Conservation (phyloP, 768 basidiomycete species). For the Russula lepida region DNA sequence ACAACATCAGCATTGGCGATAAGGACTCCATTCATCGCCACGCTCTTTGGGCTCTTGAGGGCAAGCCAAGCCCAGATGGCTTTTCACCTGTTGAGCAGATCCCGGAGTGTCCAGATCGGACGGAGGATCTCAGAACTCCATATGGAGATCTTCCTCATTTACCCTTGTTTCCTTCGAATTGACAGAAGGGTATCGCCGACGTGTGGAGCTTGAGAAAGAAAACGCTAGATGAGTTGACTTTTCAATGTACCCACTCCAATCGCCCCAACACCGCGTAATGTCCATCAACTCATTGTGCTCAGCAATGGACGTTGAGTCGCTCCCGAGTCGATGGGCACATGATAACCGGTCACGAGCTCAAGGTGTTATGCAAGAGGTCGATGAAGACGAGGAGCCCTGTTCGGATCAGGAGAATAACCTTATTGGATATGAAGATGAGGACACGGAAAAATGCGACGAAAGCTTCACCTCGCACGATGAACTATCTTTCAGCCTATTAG, state of each 20-base stretch:
- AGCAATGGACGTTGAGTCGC: conserved; percentile 58
- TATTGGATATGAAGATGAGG: conserved; percentile 63
- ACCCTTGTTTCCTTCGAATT: conserved; percentile 22
- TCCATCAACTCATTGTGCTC: conserved; percentile 62
- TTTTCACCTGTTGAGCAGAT: conserved; percentile 80
- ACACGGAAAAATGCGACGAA: conserved; percentile 63
- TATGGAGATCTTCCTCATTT: conserved; percentile 33
- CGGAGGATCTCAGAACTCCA: conserved; percentile 57
- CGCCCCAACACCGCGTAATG: conserved; percentile 38
- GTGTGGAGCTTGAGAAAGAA: conserved; percentile 47
- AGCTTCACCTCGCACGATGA: conserved; percentile 32
- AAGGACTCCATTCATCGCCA: conserved; percentile 73
- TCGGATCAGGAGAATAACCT: conserved; percentile 51
- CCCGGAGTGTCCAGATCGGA: conserved; percentile 56
- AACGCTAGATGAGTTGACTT: conserved; percentile 38
- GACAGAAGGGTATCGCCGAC: conserved; percentile 34
- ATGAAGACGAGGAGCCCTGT: conserved; percentile 30
- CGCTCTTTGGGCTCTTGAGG: conserved; percentile 83
- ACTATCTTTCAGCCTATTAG: conserved; percentile 26
- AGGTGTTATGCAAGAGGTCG: conserved; percentile 52
- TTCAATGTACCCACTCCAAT: conserved; percentile 41
- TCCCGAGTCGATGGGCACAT: conserved; percentile 36
- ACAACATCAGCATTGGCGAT: conserved; percentile 60
- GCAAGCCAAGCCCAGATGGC: conserved; percentile 55
- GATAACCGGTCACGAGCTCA: conserved; percentile 32